These are phyloP conservation scores for Exophiala mesophila DNA, from an alignment of 2,329 filamentous ascomycete genomes.

Conservation along the genomic window DNA sequence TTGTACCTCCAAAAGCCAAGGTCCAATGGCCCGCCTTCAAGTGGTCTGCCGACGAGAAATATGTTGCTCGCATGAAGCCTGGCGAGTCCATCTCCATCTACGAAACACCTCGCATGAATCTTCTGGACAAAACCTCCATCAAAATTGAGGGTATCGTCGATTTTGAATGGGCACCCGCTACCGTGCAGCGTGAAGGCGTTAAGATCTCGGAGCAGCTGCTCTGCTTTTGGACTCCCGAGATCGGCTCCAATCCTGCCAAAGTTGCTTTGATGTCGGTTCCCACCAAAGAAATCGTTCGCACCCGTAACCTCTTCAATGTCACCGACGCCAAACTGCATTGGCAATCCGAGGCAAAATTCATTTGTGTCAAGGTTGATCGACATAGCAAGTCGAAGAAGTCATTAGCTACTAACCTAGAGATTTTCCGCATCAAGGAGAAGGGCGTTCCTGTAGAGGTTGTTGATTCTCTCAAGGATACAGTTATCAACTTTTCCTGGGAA, in stretches of 20 bases:
- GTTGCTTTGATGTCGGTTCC: conserved; percentile 95
- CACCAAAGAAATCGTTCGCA: conserved; percentile 88
- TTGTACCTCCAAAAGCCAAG: conserved; percentile 76
- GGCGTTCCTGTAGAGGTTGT: conserved; percentile 97
- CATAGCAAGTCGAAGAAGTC: conserved; percentile 99
- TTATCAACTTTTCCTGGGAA: conserved; percentile 99
- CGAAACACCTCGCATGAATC: conserved; percentile 81
- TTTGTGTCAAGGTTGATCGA: conserved; percentile 97
- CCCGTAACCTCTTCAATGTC: conserved; percentile 95
- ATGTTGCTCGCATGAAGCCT: conserved; percentile 85
- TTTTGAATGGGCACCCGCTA: conserved; percentile 94
- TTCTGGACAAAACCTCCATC: conserved; percentile 84
- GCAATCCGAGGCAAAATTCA: conserved; percentile 90
- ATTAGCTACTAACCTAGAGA: conserved; percentile 91
- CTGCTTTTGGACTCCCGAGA: conserved; percentile 98
- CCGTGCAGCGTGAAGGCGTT: conserved; percentile 72
- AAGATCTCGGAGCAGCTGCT: conserved; percentile 94
- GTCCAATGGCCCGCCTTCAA: conserved; percentile 99
- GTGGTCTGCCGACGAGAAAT: conserved; percentile 97
- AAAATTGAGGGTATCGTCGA: conserved; percentile 97
- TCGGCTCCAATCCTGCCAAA: conserved; percentile 95
- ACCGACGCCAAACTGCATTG: conserved; percentile 97
- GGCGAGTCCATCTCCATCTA: conserved; percentile 87
- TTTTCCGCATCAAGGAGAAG: conserved; percentile 96
- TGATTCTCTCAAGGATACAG: conserved; percentile 94